These are phyloP conservation scores for Dactylellina drechsleri DNA, from an alignment of 2,329 filamentous ascomycete genomes.

Conservation along the genomic window DNA sequence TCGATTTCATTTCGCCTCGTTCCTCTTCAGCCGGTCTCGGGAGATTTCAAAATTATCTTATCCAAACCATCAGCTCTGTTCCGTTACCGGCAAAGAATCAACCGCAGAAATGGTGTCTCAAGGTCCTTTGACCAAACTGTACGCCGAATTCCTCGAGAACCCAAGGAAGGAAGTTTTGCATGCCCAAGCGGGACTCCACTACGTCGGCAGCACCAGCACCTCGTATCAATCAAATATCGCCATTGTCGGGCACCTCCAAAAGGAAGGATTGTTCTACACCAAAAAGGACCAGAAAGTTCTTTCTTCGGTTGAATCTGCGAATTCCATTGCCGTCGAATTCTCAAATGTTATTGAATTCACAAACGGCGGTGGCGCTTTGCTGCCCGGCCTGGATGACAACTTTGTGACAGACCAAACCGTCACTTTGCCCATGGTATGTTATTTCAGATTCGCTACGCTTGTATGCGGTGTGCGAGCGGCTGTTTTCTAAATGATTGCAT, in stretches of 20 bases:
- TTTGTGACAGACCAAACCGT: slow-evolving; percentile 86
- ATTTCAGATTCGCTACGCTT: neutral
- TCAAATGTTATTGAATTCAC: slow-evolving; percentile 86
- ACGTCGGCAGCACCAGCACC: slow-evolving; percentile 83
- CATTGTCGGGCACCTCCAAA: slow-evolving; percentile 81
- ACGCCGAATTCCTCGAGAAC: slow-evolving; percentile 77
- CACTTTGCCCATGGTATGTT: slow-evolving; percentile 80
- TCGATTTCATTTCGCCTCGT: neutral
- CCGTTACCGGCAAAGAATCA: neutral
- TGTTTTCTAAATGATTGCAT: slow-evolving; percentile 14
- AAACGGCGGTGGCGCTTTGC: slow-evolving; percentile 82
- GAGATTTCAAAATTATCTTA: slow-evolving; percentile 4
- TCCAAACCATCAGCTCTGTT: slow-evolving; percentile 5
- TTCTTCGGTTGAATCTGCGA: slow-evolving; percentile 75
- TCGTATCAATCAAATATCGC: slow-evolving; percentile 75
- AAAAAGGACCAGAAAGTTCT: slow-evolving; percentile 84
- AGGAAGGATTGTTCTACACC: slow-evolving; percentile 75
- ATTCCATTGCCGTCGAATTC: slow-evolving; percentile 78
- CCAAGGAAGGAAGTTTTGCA: slow-evolving; percentile 73
- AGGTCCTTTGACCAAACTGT: slow-evolving; percentile 60
- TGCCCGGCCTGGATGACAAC: slow-evolving; percentile 92
- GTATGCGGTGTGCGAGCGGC: slow-evolving; percentile 6
- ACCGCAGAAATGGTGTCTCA: slow-evolving; percentile 41
- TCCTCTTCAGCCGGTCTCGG: slow-evolving; percentile 12
- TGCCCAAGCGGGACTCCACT: slow-evolving; percentile 77